Evolutionary conservation across 2,329 filamentous ascomycete species (phyloP).

Genomic region (Xylaria sp.): DNA sequence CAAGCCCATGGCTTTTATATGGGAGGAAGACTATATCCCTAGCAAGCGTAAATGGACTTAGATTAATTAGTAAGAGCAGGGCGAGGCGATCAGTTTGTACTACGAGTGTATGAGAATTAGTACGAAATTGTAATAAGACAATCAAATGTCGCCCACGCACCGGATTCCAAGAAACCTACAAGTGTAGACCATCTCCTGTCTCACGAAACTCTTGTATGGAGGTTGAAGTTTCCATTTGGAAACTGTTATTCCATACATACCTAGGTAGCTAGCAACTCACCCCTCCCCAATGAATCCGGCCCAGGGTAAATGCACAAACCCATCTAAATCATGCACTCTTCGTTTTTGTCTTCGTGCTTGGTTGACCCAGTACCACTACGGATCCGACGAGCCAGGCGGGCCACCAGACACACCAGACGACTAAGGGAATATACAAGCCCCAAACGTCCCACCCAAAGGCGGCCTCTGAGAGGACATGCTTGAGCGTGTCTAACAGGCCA

Average conservation of each 20-base stretch:
- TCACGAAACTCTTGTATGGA: neutral
- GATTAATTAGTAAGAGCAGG: neutral
- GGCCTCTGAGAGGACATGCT: slow-evolving; percentile 73
- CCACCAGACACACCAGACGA: slow-evolving; percentile 97
- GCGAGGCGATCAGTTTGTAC: neutral
- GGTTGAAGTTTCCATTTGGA: neutral
- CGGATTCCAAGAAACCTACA: neutral
- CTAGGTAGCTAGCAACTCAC: too few relatives aligned
- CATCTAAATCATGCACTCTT: slow-evolving; percentile 34
- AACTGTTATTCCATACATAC: neutral
- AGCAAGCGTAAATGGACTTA: neutral
- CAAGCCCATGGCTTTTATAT: neutral
- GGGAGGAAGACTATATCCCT: neutral
- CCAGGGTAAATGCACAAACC: neutral
- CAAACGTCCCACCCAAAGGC: slow-evolving; percentile 90
- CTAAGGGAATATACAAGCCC: slow-evolving; percentile 88
- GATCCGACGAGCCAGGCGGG: slow-evolving; percentile 83
- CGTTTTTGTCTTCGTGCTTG: slow-evolving; percentile 26
- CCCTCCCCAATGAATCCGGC: too few relatives aligned
- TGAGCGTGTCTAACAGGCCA: slow-evolving; percentile 51
- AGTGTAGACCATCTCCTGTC: neutral
- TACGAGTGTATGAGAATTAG: neutral
- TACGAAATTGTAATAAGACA: neutral
- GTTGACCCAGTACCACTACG: slow-evolving; percentile 62
- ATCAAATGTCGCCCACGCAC: neutral